Conservation (phyloP, 2,329 filamentous ascomycete genomes). For the Xylariales sp. region DNA sequence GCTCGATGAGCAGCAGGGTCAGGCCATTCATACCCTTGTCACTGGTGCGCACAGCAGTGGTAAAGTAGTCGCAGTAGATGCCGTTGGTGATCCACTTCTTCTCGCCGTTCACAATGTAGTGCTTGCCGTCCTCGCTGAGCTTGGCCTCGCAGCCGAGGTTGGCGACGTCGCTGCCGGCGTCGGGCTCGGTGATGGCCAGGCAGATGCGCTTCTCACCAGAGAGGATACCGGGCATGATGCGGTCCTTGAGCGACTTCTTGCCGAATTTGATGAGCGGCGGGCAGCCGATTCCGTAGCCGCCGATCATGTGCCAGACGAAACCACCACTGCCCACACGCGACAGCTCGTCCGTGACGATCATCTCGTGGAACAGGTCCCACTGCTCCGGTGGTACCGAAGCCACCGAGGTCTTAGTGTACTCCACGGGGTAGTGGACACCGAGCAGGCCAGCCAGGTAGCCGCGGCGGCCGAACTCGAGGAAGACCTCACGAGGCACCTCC, state of each 20-base stretch:
- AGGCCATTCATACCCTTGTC: constrained; percentile 89
- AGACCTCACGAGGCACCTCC: constrained; percentile 81
- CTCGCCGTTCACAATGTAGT: constrained; percentile 99
- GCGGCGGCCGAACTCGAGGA: constrained; percentile 90
- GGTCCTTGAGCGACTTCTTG: constrained; percentile 76
- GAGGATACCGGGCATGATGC: constrained; percentile 84
- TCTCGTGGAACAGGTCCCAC: constrained; percentile 98
- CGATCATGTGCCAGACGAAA: constrained; percentile 94
- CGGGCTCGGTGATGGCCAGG: constrained; percentile 93
- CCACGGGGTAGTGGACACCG: constrained; percentile 73
- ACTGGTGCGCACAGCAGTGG: constrained; percentile 88
- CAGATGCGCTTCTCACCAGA: constrained; percentile 96
- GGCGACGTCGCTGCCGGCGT: constrained; percentile 91
- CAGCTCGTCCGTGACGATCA: constrained; percentile 91
- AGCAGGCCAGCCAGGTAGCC: constrained; percentile 93
- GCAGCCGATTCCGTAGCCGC: constrained; percentile 93
- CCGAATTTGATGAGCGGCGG: constrained; percentile 92
- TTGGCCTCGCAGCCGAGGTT: constrained; percentile 96
- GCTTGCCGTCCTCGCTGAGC: constrained; percentile 90
- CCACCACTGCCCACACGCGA: constrained; percentile 85
- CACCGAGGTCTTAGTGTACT: constrained; percentile 68
- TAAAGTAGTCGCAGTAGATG: constrained; percentile 96
- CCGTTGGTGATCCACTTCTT: constrained; percentile 99
- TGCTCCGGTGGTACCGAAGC: constrained; percentile 78
- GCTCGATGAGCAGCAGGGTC: constrained; percentile 87